Conservation (phyloP, 139 green algal genomes). For the Monoraphidium neglectum region DNA sequence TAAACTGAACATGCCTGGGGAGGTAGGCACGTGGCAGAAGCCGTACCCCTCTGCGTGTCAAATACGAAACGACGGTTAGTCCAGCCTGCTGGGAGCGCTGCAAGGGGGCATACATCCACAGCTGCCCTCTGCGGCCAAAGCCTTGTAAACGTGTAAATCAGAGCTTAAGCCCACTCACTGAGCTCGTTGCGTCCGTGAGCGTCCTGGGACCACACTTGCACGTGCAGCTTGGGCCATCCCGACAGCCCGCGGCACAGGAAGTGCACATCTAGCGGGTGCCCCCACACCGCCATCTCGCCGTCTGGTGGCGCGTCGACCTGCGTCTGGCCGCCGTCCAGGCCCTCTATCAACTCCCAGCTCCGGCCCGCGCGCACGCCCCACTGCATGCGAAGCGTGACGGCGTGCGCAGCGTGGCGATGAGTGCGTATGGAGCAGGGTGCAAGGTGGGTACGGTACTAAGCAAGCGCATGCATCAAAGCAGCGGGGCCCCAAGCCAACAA, state of each 20-base stretch:
- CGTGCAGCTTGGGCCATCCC: slow-evolving; percentile 82
- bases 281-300: slow-evolving; percentile 68
- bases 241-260: slow-evolving; percentile 62
- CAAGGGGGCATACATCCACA: too few relatives aligned
- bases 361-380: slow-evolving; percentile 60
- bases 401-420: background rate
- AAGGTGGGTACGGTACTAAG: too few relatives aligned
- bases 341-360: slow-evolving; percentile 78
- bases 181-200: slow-evolving; percentile 70
- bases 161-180: slow-evolving; percentile 38
- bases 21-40: slow-evolving; percentile 76
- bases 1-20: slow-evolving; percentile 66
- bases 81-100: background rate
- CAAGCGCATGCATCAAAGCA: too few relatives aligned
- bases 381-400: slow-evolving; percentile 31
- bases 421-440: background rate
- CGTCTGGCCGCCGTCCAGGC: slow-evolving; percentile 67
- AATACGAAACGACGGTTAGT: background rate
- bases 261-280: slow-evolving; percentile 80
- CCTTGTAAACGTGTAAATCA: too few relatives aligned
- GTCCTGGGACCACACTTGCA: slow-evolving; percentile 81
- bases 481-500: too few relatives aligned
- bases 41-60: slow-evolving; percentile 68
- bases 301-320: slow-evolving; percentile 57
- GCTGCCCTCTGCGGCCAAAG: too few relatives aligned